A percentile compares a stretch with the other conserved stretches of the same genome.
These are phyloP conservation scores for Cymodocea nodosa DNA, from an alignment of 116 monocot species.

Conservation along the genomic window DNA sequence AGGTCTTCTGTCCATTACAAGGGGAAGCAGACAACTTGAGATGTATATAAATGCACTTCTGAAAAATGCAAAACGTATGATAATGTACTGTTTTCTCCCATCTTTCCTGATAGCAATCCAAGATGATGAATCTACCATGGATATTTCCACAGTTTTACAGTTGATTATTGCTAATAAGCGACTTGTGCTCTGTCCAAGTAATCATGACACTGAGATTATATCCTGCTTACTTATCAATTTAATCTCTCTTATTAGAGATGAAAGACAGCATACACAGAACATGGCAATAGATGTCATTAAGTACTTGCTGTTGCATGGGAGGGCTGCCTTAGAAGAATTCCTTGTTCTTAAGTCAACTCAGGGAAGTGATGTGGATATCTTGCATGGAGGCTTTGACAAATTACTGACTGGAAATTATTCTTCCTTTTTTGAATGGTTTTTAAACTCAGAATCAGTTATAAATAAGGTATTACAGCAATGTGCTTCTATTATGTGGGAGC, in stretches of 20 bases:
- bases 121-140: slow-evolving; percentile 43
- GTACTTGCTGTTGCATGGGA: slow-evolving; percentile 78
- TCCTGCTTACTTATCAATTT: slow-evolving; percentile 91
- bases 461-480: slow-evolving; percentile 82
- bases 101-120: slow-evolving; percentile 58
- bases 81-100: slow-evolving; percentile 96
- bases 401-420: slow-evolving; percentile 62
- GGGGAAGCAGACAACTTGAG: slow-evolving; percentile 74
- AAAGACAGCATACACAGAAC: slow-evolving; percentile 43
- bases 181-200: slow-evolving; percentile 86
- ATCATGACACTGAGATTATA: slow-evolving; percentile 83
- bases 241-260: slow-evolving; percentile 66
- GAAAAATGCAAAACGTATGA: slow-evolving; percentile 91
- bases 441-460: slow-evolving; percentile 47
- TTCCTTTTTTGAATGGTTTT: slow-evolving; percentile 78
- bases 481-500: slow-evolving; percentile 89
- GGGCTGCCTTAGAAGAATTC: slow-evolving; percentile 71
- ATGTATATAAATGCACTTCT: slow-evolving; percentile 80
- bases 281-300: slow-evolving; percentile 74
- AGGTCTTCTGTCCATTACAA: slow-evolving; percentile 77
- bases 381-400: slow-evolving; percentile 93
- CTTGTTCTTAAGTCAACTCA: slow-evolving; percentile 76
- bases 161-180: slow-evolving; percentile 79
- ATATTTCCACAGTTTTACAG: slow-evolving; percentile 79
- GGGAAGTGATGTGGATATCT: slow-evolving; percentile 52